Evolutionary conservation across 768 basidiomycete genomes (phyloP).

Genomic region (Xerocomus spinulosus): DNA sequence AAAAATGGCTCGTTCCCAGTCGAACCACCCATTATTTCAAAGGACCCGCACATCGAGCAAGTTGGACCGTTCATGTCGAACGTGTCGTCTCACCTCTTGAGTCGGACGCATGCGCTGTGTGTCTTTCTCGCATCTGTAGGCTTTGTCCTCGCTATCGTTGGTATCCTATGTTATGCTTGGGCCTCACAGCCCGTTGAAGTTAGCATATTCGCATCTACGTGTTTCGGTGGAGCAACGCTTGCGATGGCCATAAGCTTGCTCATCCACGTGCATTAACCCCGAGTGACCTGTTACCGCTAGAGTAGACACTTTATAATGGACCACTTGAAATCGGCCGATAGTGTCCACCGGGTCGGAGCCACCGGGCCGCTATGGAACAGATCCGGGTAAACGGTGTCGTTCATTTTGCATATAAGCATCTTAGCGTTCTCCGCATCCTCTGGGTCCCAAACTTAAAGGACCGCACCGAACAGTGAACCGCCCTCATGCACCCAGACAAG

Average conservation of each 20-base stretch:
- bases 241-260: constrained; percentile 12
- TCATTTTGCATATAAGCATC: not conserved
- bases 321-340: too few relatives aligned
- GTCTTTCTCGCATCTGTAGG: constrained; percentile 44
- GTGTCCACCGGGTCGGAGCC: too few relatives aligned
- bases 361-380: not conserved
- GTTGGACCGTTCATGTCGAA: constrained; percentile 42
- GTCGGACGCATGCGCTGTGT: constrained; percentile 46
- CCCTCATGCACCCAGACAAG: constrained; percentile 25
- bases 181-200: constrained; percentile 41
- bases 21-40: constrained; percentile 35
- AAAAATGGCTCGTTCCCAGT: constrained; percentile 4
- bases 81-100: constrained; percentile 43
- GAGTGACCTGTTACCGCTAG: too few relatives aligned
- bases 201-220: constrained; percentile 39
- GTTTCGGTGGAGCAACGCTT: constrained; percentile 35
- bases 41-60: constrained; percentile 48
- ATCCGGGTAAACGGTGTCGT: not conserved
- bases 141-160: constrained; percentile 47
- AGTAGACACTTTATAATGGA: too few relatives aligned
- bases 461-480: too few relatives aligned
- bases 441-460: constrained; percentile 1
- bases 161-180: constrained; percentile 52
- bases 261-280: too few relatives aligned
- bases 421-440: not conserved